phyloP scores from a whole-genome alignment of 768 basidiomycete genomes.

The Plicaturopsis crispa region DNA sequence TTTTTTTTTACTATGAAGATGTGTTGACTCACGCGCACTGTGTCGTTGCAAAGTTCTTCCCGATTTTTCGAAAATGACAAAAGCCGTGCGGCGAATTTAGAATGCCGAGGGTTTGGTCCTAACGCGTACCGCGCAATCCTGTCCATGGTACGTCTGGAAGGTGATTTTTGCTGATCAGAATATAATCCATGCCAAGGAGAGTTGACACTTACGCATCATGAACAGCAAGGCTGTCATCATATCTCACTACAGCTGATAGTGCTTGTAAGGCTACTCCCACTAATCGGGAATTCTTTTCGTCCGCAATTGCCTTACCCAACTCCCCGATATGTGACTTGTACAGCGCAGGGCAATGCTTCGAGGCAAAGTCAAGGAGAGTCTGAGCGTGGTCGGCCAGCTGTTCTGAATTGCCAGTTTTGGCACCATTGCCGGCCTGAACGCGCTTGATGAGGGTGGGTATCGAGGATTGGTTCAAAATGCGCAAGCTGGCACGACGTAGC shows the following conservation, averaged over 20 bases:
- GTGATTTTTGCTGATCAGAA: neutral
- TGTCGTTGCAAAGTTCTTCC: slow-evolving; percentile 37
- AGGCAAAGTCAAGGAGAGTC: slow-evolving; percentile 47
- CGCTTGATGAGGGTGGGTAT: slow-evolving; percentile 76
- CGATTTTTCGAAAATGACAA: slow-evolving; percentile 52
- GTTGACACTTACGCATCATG: slow-evolving; percentile 1
- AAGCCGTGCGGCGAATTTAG: slow-evolving; percentile 82
- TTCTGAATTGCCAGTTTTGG: slow-evolving; percentile 25
- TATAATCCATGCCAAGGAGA: neutral
- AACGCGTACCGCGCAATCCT: slow-evolving; percentile 52
- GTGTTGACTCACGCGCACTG: too few species aligned
- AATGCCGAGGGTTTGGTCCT: slow-evolving; percentile 53
- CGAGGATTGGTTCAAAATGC: slow-evolving; percentile 79
- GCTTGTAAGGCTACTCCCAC: slow-evolving; percentile 72
- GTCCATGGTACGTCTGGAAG: slow-evolving; percentile 56
- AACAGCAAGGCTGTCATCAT: slow-evolving; percentile 36
- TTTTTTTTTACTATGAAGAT: neutral
- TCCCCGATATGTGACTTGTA: slow-evolving; percentile 71
- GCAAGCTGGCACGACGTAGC: slow-evolving; percentile 62
- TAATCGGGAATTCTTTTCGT: slow-evolving; percentile 41
- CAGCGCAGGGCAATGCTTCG: slow-evolving; percentile 70
- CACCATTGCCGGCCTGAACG: slow-evolving; percentile 39
- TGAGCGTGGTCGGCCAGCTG: slow-evolving; percentile 39
- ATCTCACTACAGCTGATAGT: slow-evolving; percentile 56
- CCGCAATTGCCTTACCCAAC: slow-evolving; percentile 64